Evolutionary conservation across 306 rosid genomes (phyloP).

Genomic region (Quercus parvula): DNA sequence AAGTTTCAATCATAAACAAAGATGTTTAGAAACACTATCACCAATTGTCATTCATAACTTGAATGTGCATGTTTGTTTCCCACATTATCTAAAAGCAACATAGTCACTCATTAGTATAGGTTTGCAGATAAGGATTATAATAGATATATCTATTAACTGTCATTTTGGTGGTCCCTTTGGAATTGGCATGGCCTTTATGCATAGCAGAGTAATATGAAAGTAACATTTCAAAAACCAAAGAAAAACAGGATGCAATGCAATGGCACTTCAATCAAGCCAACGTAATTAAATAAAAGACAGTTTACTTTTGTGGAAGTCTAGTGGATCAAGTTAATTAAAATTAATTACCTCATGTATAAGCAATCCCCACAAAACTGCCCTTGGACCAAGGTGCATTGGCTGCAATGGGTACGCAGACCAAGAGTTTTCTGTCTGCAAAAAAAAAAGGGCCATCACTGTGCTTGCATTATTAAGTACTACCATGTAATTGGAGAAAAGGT

Average conservation of each 20-base stretch:
- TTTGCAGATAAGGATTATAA: no score
- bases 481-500: no score
- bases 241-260: neutral
- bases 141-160: neutral
- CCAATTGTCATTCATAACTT: neutral
- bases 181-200: neutral
- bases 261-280: neutral
- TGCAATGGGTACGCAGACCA: slow-evolving; percentile 47
- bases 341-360: slow-evolving; percentile 67
- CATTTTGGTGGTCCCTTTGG: neutral
- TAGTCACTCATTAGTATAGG: neutral
- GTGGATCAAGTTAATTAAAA: slow-evolving; percentile 27
- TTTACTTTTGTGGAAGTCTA: slow-evolving; percentile 7
- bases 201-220: neutral
- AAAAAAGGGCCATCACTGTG: neutral
- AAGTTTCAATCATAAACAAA: neutral
- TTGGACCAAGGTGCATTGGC: slow-evolving; percentile 57
- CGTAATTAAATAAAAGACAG: neutral
- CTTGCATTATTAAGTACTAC: no score
- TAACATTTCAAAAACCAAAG: neutral
- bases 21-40: neutral
- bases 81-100: neutral
- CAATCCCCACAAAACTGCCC: slow-evolving; percentile 83
- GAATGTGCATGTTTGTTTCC: neutral
- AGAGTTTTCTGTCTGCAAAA: slow-evolving; percentile 66